These are phyloP conservation scores for Coemansia sp. DNA, from an alignment of 192 early-diverging fungal species.

Conservation along the genomic window DNA sequence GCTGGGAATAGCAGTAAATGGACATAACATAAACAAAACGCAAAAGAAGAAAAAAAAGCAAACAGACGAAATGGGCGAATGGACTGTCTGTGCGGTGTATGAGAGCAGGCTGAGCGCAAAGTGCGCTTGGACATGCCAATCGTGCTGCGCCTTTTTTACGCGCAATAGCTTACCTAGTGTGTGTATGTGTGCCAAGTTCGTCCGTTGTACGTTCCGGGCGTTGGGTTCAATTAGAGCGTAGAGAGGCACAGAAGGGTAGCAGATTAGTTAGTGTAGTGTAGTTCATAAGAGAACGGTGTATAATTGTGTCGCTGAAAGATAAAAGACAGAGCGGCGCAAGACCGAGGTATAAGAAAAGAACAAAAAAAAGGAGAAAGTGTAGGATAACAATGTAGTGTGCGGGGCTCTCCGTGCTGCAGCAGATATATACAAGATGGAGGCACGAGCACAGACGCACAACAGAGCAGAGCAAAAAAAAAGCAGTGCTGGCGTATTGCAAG, in stretches of 20 bases:
- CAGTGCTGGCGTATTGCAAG: constrained; percentile 5
- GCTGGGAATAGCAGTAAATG: constrained; percentile 1
- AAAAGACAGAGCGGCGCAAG: not conserved
- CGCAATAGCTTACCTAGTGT: constrained; percentile 8
- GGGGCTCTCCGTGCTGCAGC: not conserved
- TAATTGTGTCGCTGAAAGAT: not conserved
- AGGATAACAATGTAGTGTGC: constrained; percentile 3
- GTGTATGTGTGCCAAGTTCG: not conserved
- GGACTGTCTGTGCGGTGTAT: not conserved
- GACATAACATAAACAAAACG: constrained; percentile 4
- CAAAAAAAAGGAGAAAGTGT: not conserved
- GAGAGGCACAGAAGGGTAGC: not conserved
- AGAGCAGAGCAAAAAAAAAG: not conserved
- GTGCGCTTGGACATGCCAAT: not conserved
- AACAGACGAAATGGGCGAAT: not conserved
- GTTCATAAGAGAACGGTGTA: constrained; percentile 2
- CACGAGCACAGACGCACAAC: constrained; percentile 5
- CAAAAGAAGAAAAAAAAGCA: not conserved
- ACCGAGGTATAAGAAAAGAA: not conserved
- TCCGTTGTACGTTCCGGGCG: not conserved
- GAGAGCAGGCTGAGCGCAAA: not conserved
- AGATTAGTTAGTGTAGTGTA: not conserved
- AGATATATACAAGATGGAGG: constrained; percentile 11
- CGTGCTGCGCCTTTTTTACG: not conserved
- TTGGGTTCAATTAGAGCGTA: not conserved